Base-by-base conservation (phyloP, 2,329 filamentous ascomycete species). In the Sporothrix mexicana region DNA sequence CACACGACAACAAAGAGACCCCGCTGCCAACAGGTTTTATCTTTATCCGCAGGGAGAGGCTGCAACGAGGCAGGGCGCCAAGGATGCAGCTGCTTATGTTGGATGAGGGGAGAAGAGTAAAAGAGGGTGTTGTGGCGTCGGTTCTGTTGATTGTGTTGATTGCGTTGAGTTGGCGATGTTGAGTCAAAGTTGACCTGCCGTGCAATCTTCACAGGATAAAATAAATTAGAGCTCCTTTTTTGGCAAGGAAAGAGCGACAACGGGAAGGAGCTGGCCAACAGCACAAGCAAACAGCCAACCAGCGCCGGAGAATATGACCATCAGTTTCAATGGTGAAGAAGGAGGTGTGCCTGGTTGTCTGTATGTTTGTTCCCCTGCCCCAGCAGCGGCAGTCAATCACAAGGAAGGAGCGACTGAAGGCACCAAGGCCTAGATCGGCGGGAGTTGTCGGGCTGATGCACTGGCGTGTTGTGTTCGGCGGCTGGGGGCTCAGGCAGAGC, bases 301-400 rank as follows among this genome's bases (percentile, higher is more conserved):
- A 59, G 64, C 49, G 36, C 62, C 62, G n/a, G n/a, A 17, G 41
- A 43, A 49, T 20, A 70, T 53, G 36, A 23, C 12, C 17, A 70
- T 59, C 12, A 4, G 30, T 36, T 36, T 4, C 30, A 36, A 36
- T 7, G 4, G 7, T 36, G 30, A 51, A 51, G 17, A 45, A 17
- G 20, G 30, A 20, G 30, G 36, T 55, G 25, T 41, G 25, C 41
- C 47, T 69, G 47, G 43, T n/a, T 23, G 7, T 49, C 23, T 49
- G 13, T 49, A 25, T 45, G 59, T 41, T 41, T 41, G 45, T 36
- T 36, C 36, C 59, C 59, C 36, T 64, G 59, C 17, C 67, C 67
- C 51, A 69, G 67, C 67, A 69, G 49, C 67, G 41, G 51, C 51
- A 47, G 51, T 61, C 68, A 45, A 59, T 70, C 68, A 59, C 68